Percentiles rank a stretch among this genome's conserved stretches.
Evolutionary conservation across 305 asterid genomes (phyloP).

Genomic region (Solanum hybrid): DNA sequence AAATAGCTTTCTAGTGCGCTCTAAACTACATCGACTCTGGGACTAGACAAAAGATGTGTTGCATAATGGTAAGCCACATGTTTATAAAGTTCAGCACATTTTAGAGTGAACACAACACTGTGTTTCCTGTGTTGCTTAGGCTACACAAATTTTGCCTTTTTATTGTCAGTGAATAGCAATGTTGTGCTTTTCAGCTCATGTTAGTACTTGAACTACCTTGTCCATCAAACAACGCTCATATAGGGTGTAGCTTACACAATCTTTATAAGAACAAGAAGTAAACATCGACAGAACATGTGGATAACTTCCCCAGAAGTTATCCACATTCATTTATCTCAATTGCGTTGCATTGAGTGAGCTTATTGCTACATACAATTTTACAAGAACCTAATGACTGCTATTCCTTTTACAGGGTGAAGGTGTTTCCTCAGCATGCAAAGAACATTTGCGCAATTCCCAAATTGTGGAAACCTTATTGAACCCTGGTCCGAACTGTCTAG

Average conservation of each 20-base stretch:
- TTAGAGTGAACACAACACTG: neutral
- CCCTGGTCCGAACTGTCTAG: neutral
- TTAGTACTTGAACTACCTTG: neutral
- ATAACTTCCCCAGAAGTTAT: neutral
- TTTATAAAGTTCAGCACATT: neutral
- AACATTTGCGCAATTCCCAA: neutral
- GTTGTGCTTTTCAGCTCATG: neutral
- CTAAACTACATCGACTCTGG: neutral
- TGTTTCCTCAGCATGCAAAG: neutral
- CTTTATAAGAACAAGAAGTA: neutral
- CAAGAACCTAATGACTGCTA: neutral
- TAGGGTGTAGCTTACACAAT: neutral
- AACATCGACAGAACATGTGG: neutral
- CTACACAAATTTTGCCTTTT: neutral
- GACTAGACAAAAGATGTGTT: neutral
- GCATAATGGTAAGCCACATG: neutral
- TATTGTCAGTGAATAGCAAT: neutral
- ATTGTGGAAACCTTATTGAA: neutral
- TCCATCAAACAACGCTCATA: neutral
- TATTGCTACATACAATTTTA: neutral
- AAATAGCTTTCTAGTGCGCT: constrained; percentile 23
- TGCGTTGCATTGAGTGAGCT: neutral
- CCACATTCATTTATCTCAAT: neutral
- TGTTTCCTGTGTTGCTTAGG: neutral
- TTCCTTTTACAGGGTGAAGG: neutral